Evolutionary conservation across 495 filamentous ascomycete genomes (phyloP), one percentile per base, ranked within the genome.

Genomic region (Xylaria venustula): DNA sequence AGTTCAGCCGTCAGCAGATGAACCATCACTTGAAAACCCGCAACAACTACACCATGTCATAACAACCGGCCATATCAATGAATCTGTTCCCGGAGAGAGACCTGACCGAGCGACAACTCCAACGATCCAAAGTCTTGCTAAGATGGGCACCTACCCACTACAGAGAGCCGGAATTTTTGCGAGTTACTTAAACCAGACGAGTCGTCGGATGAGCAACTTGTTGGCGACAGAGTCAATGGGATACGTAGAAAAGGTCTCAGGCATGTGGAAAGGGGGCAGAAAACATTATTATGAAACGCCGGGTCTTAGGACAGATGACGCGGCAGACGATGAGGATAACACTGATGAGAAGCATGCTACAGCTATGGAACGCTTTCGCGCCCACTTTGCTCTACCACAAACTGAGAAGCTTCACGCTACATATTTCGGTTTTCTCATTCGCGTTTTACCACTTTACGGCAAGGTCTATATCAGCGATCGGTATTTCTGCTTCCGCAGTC

Each of bases 161-260:
- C 91, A 96, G 73, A 87, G 90, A 55, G 93, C 93, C 14, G 89
- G 90, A 23, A 87, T 88, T 4, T 83, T 97, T 73, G 92, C 93
- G 22, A 90, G 87, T 17, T 96, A 90, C 70, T 76, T 98, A 66
- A 89, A 87, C 67, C 86, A 81, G 56, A 85, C 88, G 15, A 77
- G 80, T 15, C 89, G 88, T 57, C 84, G 86, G 40, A 92, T 98
- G 87, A 93, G 91, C 60, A 91, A 77, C 58, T 79, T 97, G 25
- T 71, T 98, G 22, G 92, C 95, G 30, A 90, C 89, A 2, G 92
- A 97, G 68, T 95, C 94, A 2, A 98, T 97, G 91, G 91, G 91
- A 17, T 98, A 98, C 71, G 87, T 97, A 28, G 93, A 96, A 66
- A 97, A 97, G 69, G 93, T 98, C 0, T 97, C 93, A 3, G 94